Percentiles rank a stretch among this genome's conserved stretches.
phyloP scores from a whole-genome alignment of 2,329 filamentous ascomycete genomes.

The Monosporascus sp. region DNA sequence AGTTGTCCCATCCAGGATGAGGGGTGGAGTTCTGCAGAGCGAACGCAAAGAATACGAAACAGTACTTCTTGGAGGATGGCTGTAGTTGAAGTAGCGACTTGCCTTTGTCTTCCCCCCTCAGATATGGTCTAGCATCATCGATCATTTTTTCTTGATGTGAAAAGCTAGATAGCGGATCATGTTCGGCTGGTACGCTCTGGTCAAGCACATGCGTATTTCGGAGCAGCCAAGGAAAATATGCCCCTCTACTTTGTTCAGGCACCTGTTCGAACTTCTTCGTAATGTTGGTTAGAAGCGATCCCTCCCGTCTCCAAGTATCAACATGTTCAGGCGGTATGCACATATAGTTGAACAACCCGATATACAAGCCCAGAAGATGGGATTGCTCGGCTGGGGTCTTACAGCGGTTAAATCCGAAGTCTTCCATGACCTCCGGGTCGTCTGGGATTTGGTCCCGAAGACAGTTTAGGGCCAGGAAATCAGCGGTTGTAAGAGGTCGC shows the following conservation, averaged over 20 bases:
- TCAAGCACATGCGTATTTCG: background rate
- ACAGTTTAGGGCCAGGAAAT: background rate
- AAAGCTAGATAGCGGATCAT: too few relatives aligned
- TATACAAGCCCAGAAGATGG: background rate
- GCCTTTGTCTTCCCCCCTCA: too few relatives aligned
- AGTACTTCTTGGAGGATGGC: too few relatives aligned
- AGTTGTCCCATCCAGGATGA: too few relatives aligned
- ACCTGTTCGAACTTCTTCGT: background rate
- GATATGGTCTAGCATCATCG: too few relatives aligned
- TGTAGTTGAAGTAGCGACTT: too few relatives aligned
- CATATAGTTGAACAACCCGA: background rate
- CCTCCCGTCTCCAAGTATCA: background rate
- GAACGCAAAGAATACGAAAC: too few relatives aligned
- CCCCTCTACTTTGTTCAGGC: background rate
- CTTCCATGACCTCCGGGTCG: background rate
- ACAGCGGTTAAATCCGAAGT: background rate
- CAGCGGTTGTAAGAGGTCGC: background rate
- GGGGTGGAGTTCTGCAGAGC: too few relatives aligned
- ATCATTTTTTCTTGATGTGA: too few relatives aligned
- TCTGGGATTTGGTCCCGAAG: background rate
- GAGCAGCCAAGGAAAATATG: background rate
- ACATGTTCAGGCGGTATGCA: background rate
- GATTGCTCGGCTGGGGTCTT: background rate
- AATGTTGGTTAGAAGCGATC: background rate
- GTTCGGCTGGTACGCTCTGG: background rate